Percentiles rank a stretch among this genome's conserved stretches.
Conservation (phyloP, 2,329 filamentous ascomycete species). For the Epichloe aotearoae region DNA sequence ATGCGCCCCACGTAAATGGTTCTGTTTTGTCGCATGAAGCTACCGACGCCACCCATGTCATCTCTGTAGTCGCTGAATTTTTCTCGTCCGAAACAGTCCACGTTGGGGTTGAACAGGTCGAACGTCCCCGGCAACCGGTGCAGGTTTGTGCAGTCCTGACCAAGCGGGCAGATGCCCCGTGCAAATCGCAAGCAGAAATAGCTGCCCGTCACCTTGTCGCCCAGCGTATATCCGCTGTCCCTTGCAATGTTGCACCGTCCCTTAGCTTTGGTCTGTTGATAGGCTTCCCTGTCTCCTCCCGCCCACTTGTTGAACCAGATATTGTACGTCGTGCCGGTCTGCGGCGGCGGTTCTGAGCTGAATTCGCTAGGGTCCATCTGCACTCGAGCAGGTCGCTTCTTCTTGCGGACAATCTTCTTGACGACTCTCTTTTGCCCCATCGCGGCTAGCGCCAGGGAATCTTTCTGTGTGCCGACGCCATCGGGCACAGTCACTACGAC, state of each 20-base stretch:
- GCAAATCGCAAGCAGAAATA: conserved; percentile 93
- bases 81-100: conserved; percentile 83
- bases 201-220: conserved; percentile 62
- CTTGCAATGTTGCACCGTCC: conserved; percentile 76
- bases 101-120: conserved; percentile 84
- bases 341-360: conserved; percentile 72
- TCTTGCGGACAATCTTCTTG: conserved; percentile 86
- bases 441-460: conserved; percentile 22
- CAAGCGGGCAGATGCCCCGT: conserved; percentile 68
- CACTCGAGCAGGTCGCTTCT: conserved; percentile 75
- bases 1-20: conserved; percentile 91
- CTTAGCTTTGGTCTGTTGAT: conserved; percentile 73
- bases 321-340: conserved; percentile 93
- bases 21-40: conserved; percentile 84
- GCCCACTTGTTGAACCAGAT: conserved; percentile 93
- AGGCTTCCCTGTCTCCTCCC: conserved; percentile 87
- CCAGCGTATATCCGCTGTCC: conserved; percentile 67
- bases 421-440: conserved; percentile 44
- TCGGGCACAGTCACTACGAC: conserved; percentile 5
- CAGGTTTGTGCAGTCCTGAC: conserved; percentile 86
- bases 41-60: conserved; percentile 95
- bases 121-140: conserved; percentile 77
- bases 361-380: conserved; percentile 80
- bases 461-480: conserved; percentile 3
- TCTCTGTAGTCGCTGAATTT: conserved; percentile 84